These are phyloP conservation scores for Alisma plantagoaquatica DNA, from an alignment of 106 monocot species.

Conservation along the genomic window DNA sequence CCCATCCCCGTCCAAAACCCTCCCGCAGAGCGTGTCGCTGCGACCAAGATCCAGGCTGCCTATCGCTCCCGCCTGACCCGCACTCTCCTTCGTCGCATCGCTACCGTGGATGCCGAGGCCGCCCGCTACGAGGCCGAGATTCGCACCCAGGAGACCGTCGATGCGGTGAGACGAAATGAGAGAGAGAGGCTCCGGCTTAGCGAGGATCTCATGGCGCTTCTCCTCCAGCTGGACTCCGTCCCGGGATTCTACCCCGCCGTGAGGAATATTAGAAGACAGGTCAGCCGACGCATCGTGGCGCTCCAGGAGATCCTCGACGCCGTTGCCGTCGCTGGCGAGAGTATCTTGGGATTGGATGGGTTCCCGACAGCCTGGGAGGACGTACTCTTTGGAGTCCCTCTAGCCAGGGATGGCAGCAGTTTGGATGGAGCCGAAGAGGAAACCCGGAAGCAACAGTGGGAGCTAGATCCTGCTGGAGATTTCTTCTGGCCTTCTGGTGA, in stretches of 20 bases:
- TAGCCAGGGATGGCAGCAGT: slow-evolving; percentile 12
- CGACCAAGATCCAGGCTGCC: slow-evolving; percentile 42
- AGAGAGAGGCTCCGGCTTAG: slow-evolving; percentile 36
- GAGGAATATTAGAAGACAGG: slow-evolving; percentile 39
- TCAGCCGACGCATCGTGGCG: slow-evolving; percentile 50
- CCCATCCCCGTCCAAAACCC: slow-evolving; percentile 28
- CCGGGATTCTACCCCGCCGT: slow-evolving; percentile 45
- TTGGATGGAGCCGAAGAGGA: slow-evolving; percentile 1
- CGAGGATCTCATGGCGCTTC: slow-evolving; percentile 51
- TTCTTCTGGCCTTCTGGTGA: background rate
- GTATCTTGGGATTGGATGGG: slow-evolving; percentile 9
- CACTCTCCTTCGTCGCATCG: slow-evolving; percentile 21
- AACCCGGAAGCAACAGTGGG: slow-evolving; percentile 4
- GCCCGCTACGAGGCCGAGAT: slow-evolving; percentile 32
- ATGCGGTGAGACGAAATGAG: slow-evolving; percentile 34
- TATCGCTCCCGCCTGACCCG: slow-evolving; percentile 43
- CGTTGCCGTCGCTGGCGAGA: slow-evolving; percentile 27
- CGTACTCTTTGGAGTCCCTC: slow-evolving; percentile 18
- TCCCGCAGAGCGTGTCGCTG: slow-evolving; percentile 16
- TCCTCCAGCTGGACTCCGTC: slow-evolving; percentile 48
- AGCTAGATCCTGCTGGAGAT: background rate
- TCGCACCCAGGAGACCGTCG: slow-evolving; percentile 58
- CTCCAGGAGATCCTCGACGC: slow-evolving; percentile 60
- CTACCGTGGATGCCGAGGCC: slow-evolving; percentile 20
- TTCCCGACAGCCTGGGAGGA: slow-evolving; percentile 42